Evolutionary conservation across 148 eudicot species (phyloP).

Genomic region (Chenopodium berlandieri): DNA sequence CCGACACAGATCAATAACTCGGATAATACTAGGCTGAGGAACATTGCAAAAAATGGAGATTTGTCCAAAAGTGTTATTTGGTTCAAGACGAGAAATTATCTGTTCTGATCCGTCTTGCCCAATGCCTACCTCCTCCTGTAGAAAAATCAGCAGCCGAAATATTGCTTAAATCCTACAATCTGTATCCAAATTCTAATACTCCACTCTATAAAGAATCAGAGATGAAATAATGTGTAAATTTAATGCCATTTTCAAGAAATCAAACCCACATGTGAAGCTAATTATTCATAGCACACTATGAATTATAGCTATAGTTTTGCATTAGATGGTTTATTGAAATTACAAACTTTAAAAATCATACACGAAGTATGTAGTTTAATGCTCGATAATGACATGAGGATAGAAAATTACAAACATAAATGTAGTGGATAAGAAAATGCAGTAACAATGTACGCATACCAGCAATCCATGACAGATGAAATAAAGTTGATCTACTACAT

Average conservation of each 20-base stretch:
- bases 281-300: not conserved
- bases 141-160: not conserved
- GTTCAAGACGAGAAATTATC: conserved; percentile 46
- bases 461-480: conserved; percentile 81
- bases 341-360: no score
- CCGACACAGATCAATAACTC: conserved; percentile 72
- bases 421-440: not conserved
- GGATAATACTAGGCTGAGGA: conserved; percentile 81
- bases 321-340: not conserved
- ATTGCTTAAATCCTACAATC: not conserved
- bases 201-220: not conserved
- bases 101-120: conserved; percentile 59
- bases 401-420: not conserved
- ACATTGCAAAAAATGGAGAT: conserved; percentile 85
- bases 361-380: not conserved
- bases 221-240: not conserved
- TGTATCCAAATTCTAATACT: not conserved
- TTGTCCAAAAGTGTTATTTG: conserved; percentile 69
- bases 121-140: conserved; percentile 78
- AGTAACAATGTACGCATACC: conserved; percentile 41
- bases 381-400: not conserved
- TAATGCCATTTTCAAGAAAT: not conserved
- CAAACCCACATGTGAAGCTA: not conserved
- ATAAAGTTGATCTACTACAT: conserved; percentile 92
- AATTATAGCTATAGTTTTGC: not conserved